Evolutionary conservation across 1,139 yeast species (phyloP), one percentile per base, ranked within the genome.

Genomic region (Trichomonascaceae sp.): DNA sequence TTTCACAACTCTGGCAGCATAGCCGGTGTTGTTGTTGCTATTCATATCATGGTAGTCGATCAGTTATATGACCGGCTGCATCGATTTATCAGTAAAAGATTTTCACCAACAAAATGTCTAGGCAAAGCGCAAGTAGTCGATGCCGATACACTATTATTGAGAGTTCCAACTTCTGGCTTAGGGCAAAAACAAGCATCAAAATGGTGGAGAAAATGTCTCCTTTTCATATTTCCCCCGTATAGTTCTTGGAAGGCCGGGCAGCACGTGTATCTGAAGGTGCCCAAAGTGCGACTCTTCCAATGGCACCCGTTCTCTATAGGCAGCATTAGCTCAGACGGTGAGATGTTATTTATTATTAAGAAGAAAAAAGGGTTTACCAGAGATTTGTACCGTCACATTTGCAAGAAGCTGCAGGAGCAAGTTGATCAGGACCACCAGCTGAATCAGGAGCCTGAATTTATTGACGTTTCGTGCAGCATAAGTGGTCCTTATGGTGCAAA

Each of bases 161-260:
- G 74, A 1, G 68, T 78, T 19, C 76, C 77, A 0, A 57, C 69
- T 1, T 63, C 58, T 18, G 55, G 61, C 8, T 13, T 9, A n/a
- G 8, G 8, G 41, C 17, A 3, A 3, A 50, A 54, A 17, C 20
- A 58, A 61, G 17, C 58, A 60, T 32, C 62, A 60, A 49, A 36
- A 27, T 27, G 32, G 41, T 36, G 41, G 41, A 74, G 76, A 77
- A 73, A 66, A 59, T 36, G 15, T 17, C 15, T 36, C 5, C 61
- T 61, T 52, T 54, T 20, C 58, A 60, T 53, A 54, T 53, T 32
- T 60, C 50, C 61, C 76, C 47, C 80, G 80, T 62, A 70, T 38
- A 72, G 77, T 30, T 67, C 70, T 17, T 78, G 82, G 82, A 70
- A 71, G 53, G 72, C 81, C 0, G 82, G 82, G 1, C 80, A 75